A percentile compares a stretch with the other conserved stretches of the same genome.
phyloP scores from a whole-genome alignment of 2,329 filamentous ascomycete genomes.

The Exserohilum rostratum region DNA sequence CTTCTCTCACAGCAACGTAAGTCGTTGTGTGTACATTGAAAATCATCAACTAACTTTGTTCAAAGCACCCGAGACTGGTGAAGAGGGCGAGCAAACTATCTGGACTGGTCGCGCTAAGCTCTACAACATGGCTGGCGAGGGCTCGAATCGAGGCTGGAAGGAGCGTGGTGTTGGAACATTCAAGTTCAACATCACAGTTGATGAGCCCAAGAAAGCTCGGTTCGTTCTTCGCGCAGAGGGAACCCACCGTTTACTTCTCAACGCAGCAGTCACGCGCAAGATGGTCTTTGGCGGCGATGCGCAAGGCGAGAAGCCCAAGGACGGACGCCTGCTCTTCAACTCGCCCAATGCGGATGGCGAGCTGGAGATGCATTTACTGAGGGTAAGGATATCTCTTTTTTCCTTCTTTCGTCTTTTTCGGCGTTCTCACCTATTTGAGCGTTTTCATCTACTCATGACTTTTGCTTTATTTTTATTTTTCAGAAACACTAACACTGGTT shows the following conservation, averaged over 20 bases:
- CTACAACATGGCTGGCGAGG: conserved; percentile 72
- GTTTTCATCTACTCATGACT: background rate
- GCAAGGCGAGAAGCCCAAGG: conserved; percentile 66
- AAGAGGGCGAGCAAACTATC: conserved; percentile 78
- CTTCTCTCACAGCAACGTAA: conserved; percentile 68
- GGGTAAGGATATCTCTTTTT: conserved; percentile 52
- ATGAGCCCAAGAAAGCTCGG: conserved; percentile 61
- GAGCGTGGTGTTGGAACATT: conserved; percentile 84
- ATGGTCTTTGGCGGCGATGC: conserved; percentile 79
- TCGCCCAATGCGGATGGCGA: conserved; percentile 60
- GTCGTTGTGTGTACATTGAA: conserved; percentile 27
- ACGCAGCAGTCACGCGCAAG: conserved; percentile 77
- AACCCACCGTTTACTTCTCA: conserved; percentile 83
- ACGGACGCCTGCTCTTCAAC: conserved; percentile 72
- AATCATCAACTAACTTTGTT: conserved; percentile 18
- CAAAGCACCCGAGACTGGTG: conserved; percentile 77
- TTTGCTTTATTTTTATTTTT: background rate
- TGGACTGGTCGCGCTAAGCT: conserved; percentile 82
- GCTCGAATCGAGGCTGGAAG: conserved; percentile 73
- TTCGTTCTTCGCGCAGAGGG: conserved; percentile 92
- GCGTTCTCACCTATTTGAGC: no score
- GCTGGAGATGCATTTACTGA: conserved; percentile 61
- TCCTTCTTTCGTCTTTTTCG: background rate
- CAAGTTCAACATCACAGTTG: conserved; percentile 70
- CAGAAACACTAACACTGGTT: background rate